Evolutionary conservation across 169 alveolate genomes (phyloP).

Genomic region (Theileria parva): DNA sequence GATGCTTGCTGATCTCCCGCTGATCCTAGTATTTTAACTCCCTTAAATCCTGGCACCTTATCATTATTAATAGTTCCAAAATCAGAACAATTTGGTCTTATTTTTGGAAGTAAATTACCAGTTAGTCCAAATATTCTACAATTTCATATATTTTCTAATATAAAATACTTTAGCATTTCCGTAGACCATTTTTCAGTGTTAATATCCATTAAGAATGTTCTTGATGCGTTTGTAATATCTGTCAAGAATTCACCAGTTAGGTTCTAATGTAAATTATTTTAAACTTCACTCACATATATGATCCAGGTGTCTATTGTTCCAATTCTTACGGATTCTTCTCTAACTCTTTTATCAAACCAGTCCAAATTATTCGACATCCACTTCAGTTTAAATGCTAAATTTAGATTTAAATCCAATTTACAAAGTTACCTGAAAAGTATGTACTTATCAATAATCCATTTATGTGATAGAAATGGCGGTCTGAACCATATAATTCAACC

Average conservation of each 20-base stretch:
- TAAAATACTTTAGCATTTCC: conserved; percentile 75
- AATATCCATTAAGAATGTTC: conserved; percentile 89
- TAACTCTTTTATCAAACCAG: conserved; percentile 65
- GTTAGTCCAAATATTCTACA: conserved; percentile 52
- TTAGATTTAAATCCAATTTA: conserved; percentile 33
- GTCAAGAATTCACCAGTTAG: conserved; percentile 83
- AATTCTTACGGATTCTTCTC: conserved; percentile 71
- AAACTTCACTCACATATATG: conserved; percentile 54
- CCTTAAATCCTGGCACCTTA: conserved; percentile 63
- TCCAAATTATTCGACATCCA: conserved; percentile 82
- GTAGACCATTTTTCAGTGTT: conserved; percentile 84
- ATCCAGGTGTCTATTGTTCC: conserved; percentile 90
- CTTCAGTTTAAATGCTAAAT: conserved; percentile 66
- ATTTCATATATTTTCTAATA: conserved; percentile 28
- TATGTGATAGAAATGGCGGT: conserved; percentile 71
- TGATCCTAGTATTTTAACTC: conserved; percentile 85
- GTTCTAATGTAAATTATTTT: conserved; percentile 12
- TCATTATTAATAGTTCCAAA: conserved; percentile 68
- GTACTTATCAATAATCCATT: conserved; percentile 89
- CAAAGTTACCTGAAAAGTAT: conserved; percentile 86
- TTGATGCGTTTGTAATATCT: conserved; percentile 91
- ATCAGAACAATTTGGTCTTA: conserved; percentile 68
- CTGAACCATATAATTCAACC: conserved; percentile 63
- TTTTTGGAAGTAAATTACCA: conserved; percentile 66
- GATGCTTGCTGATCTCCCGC: conserved; percentile 93